Base-by-base conservation (phyloP, 768 basidiomycete species). In the Lentinus brumalis region DNA sequence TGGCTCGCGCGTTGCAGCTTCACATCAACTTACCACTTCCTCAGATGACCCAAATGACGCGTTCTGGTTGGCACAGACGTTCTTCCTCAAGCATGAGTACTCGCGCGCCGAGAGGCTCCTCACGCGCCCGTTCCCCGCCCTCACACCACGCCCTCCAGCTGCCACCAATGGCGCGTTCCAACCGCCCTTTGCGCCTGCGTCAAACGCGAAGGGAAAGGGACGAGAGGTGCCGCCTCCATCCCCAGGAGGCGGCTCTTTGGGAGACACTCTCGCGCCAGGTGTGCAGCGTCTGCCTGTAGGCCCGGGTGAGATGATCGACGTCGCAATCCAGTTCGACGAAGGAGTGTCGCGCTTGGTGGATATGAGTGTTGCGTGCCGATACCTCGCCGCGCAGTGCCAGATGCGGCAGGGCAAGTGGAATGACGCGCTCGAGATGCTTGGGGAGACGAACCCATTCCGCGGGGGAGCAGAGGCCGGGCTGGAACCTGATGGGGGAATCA, bases 1-100 rank as follows among this genome's bases (percentile, higher is more conserved):
- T 76, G 56, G 42, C 59, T 41, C 9, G 62, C 57, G 53, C 60
- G 42, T 57, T 59, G 18, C 11, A 35, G 8, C 14, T 4, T 14
- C 12, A 18, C 42, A 46, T 46, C 58, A 16, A 46, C 35, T 50
- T 31, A 35, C 16, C n/a, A 1, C 26, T 15, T 6, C 18, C 21
- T 9, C 67, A 96, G 96, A 88, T 63, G 94, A 98, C 69, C 89
- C 95, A 32, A 97, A 98, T 71, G 97, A 99, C 74, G 97, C 95
- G 12, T 98, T 99, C 75, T 99, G 97, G 97, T 85, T 99, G 21
- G 96, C 97, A 3, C 97, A 99, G 73, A 94, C 92, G 0, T 94
- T 95, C 74, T 99, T 98, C 73, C 90, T 96, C 80, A 95, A 91
- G 3, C 88, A 96, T 67, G 93, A 97, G 62, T 98, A 96, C 75